These are phyloP conservation scores for Cytospora mali DNA, from an alignment of 2,329 filamentous ascomycete species.

Conservation along the genomic window DNA sequence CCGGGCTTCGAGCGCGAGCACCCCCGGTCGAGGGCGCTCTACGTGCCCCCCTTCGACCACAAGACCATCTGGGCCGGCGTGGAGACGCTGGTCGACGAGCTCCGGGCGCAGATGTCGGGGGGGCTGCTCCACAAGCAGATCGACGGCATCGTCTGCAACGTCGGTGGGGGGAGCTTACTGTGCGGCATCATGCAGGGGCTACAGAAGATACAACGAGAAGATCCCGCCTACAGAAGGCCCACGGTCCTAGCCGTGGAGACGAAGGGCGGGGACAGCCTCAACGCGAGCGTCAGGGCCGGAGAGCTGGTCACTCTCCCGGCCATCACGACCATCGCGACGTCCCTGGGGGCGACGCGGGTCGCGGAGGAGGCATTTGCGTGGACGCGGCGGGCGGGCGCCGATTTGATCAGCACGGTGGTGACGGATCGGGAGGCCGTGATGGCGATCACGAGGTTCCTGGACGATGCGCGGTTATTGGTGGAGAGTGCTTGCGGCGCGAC, in stretches of 20 bases:
- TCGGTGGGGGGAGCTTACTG: constrained; percentile 72
- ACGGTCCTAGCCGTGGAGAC: constrained; percentile 74
- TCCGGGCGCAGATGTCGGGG: constrained; percentile 39
- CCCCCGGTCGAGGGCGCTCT: constrained; percentile 50
- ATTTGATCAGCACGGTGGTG: constrained; percentile 62
- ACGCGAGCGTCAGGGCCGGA: constrained; percentile 55
- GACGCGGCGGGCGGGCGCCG: constrained; percentile 47
- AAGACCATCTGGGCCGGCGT: constrained; percentile 68
- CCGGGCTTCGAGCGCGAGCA: constrained; percentile 47
- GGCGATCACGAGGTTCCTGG: constrained; percentile 74
- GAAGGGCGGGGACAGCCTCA: constrained; percentile 67
- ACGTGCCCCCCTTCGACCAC: constrained; percentile 69
- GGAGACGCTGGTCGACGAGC: constrained; percentile 55
- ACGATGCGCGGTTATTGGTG: constrained; percentile 80
- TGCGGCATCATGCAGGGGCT: constrained; percentile 68
- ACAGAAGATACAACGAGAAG: constrained; percentile 45
- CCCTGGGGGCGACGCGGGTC: constrained; percentile 69
- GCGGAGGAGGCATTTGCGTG: constrained; percentile 61
- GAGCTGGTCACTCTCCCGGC: constrained; percentile 62
- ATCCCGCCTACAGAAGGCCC: constrained; percentile 28
- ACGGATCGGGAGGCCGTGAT: constrained; percentile 78
- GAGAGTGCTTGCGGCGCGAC: constrained; percentile 86
- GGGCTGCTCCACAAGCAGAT: constrained; percentile 37
- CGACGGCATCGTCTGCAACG: constrained; percentile 68
- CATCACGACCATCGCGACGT: constrained; percentile 73